Conservation (phyloP, 148 eudicot species). For the Cornus controversa region DNA sequence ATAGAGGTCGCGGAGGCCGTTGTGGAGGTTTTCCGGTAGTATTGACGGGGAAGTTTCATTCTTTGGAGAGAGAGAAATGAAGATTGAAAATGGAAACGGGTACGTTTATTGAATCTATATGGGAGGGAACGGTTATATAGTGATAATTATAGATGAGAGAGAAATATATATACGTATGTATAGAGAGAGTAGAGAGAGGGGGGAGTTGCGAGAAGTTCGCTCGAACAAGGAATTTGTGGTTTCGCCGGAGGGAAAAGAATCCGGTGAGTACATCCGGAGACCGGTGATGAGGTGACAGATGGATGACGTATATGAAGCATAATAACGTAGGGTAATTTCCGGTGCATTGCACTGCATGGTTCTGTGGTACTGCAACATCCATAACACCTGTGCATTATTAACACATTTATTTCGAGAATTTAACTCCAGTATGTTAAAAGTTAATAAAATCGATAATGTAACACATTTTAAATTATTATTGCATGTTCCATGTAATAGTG, state of each 20-base stretch:
- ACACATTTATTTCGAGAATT: too few relatives aligned
- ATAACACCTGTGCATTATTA: too few relatives aligned
- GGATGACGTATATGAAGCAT: not conserved
- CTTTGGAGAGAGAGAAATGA: not conserved
- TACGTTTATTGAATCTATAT: conserved; percentile 1
- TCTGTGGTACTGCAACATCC: too few relatives aligned
- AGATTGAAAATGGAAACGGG: not conserved
- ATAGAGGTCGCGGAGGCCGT: not conserved
- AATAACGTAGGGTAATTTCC: too few relatives aligned
- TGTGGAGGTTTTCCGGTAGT: conserved; percentile 4
- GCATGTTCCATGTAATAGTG: too few relatives aligned
- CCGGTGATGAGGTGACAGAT: too few relatives aligned
- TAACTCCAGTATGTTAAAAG: too few relatives aligned
- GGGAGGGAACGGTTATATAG: not conserved
- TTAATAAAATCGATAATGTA: too few relatives aligned
- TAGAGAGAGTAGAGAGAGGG: not conserved
- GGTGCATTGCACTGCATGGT: too few relatives aligned
- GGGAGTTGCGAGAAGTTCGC: not conserved
- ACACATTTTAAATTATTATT: too few relatives aligned
- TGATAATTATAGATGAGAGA: too few relatives aligned
- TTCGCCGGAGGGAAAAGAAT: not conserved
- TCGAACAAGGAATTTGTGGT: not conserved
- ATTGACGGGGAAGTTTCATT: conserved; percentile 16
- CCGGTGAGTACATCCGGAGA: not conserved
- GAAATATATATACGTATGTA: not conserved